Conservation (phyloP, 345 rosid genomes). For the Corchorus capsularis region DNA sequence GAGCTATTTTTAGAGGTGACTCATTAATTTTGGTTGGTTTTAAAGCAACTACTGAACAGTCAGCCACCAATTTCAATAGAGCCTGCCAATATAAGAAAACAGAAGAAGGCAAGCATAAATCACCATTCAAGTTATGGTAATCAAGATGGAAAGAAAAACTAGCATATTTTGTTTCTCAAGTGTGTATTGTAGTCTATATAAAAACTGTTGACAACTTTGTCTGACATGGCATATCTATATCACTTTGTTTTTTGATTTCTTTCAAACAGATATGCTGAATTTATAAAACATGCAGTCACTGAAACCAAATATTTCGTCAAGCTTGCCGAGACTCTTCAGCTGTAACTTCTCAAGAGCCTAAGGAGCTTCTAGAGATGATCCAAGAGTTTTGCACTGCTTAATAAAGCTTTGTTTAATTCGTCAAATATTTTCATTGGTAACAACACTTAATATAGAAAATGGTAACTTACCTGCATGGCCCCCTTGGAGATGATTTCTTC, state of each 20-base stretch:
- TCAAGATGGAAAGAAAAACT: background rate
- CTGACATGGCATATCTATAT: no score
- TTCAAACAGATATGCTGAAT: no score
- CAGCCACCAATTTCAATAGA: slow-evolving; percentile 68
- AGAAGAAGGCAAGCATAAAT: background rate
- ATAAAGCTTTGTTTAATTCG: background rate
- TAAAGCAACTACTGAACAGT: slow-evolving; percentile 68
- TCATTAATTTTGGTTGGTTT: slow-evolving; percentile 74
- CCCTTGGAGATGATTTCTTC: slow-evolving; percentile 90
- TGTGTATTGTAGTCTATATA: background rate
- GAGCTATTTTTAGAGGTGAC: slow-evolving; percentile 87
- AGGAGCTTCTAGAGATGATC: no score
- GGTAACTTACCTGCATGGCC: slow-evolving; percentile 78
- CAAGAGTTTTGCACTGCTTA: background rate
- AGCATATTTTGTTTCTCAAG: background rate
- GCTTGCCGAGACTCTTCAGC: no score
- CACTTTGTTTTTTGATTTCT: no score
- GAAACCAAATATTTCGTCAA: no score
- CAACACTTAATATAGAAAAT: background rate
- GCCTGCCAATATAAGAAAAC: slow-evolving; percentile 46
- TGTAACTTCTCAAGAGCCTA: no score
- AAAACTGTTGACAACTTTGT: background rate
- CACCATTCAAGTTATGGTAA: background rate
- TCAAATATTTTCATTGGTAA: background rate
- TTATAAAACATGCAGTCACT: no score